Evolutionary conservation across 495 filamentous ascomycete genomes (phyloP), one percentile per base, ranked within the genome.

Genomic region (Extremus antarcticus): DNA sequence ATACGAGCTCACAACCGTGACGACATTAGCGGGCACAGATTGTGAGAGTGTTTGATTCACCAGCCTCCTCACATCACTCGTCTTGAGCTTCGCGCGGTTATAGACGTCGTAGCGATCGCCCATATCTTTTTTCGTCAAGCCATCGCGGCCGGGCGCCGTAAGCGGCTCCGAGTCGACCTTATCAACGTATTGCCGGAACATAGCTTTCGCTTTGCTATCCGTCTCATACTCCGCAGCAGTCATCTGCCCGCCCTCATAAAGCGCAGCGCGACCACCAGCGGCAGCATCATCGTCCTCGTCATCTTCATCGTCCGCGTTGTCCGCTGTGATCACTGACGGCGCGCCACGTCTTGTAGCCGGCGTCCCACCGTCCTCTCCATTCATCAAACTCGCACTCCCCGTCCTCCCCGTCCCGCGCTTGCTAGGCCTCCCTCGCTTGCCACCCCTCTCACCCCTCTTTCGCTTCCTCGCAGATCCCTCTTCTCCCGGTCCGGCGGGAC

Each of bases 11-110:
- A 94, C 83, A 22, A 84, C 86, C 20, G 83, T 83, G 39, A 91
- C 82, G 24, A 94, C 84, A 48, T 78, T 83, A 15, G 79, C 76
- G 2, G 88, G 84, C 2, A 90, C 88, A 19, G 87, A 92, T 68
- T 95, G 90, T 0, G 86, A 89, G 13, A 94, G 82, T 40, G 88
- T 89, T 59, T 90, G 87, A 61, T 95, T 95, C 66, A 88, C 80
- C 58, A 65, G 29, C 56, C 77, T 66, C 59, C 76, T 73, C 29
- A 81, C 73, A 39, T 72, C 71, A 19, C 70, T 59, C 40, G 68
- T 70, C 3, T 68, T 59, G 43, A 95, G 71, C 57, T 86, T 88
- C 11, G 78, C 76, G 4, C 82, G 80, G 51, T 87, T 81, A 71
- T 80, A 90, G 22, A 79, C 72, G 59, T 86, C 84, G 58, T 86